Evolutionary conservation across 140 eudicot genomes (phyloP), one percentile per base, ranked within the genome.

Genomic region (Oenanthe javanica): DNA sequence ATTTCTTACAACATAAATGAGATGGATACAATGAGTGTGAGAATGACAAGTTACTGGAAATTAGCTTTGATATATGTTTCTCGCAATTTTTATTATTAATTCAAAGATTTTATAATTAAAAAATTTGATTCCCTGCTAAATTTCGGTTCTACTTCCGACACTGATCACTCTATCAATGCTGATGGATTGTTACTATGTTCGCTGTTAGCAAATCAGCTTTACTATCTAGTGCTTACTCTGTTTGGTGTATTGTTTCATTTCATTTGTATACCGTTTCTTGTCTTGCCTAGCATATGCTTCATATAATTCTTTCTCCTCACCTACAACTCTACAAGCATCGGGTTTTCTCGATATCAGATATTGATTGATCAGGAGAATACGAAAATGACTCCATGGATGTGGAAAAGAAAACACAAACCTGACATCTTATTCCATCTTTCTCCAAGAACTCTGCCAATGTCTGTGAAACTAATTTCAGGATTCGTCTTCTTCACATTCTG

Each of bases 351-450:
- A 76, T 9, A 59, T 78, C 75, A 54, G 4, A 59, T 38, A 31
- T 31, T 31, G 31, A 67, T 54, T 49, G 4, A 19, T 11, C 2
- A 0, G 6, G 36, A 13, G 43, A 45, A 3, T 9, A 43, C 31
- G 31, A 31, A 31, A n/a, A n/a, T n/a, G n/a, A n/a, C 31, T 31
- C 31, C 31, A 66, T n/a, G 15, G 14, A 16, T 7, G 31, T 31
- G 18, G 4, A 31, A 6, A 13, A 42, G 43, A 2, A 3, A 36
- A 47, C 54, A 25, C 64, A 50, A 80, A 94, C 98, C 96, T 92
- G 97, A 77, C 87, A 92, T 59, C 66, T 88, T 92, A 77, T 86
- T 89, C 97, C 97, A 94, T 80, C 91, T 84, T 42, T 90, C 98
- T 36, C 97, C 98, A 64, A 94, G 96, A 82, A 86, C 93, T 82